Base-by-base conservation (phyloP, 2,329 filamentous ascomycete genomes). In the Cytospora chrysosperma region DNA sequence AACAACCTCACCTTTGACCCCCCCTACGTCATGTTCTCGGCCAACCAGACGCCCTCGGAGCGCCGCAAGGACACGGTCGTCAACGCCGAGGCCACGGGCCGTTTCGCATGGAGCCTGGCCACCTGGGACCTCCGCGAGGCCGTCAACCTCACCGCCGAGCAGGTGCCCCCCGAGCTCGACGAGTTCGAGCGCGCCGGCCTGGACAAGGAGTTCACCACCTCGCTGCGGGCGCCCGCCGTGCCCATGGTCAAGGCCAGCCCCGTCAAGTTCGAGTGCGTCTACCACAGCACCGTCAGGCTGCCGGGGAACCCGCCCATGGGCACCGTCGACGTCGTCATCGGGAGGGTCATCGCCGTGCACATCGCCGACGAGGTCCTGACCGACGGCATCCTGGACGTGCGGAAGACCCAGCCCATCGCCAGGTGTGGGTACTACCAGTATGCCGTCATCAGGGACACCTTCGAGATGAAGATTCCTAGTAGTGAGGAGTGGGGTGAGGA, bases 1-100 rank as follows among this genome's bases (percentile, higher is more conserved):
- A 86, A 83, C 72, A 87, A 87, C 67, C 78, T 88, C 0, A 86
- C 82, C 34, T 88, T 86, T 73, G 83, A 86, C 70, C 85, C 85
- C 0, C 85, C 85, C 0, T 86, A 85, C 69, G 81, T 88, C 30
- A 85, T 88, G 81, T 88, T 88, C 78, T 77, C 76, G 37, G 79
- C 82, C 3, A 87, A 88, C 72, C 82, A 86, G 70, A 84, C 80
- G 0, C 73, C 78, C 0, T 67, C 72, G 10, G 70, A 69, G 2
- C 58, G 68, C 0, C 80, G 81, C 63, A 88, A 88, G 70, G 84
- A 88, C 72, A 85, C 80, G 0, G 82, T 84, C 34, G 72, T 75
- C 68, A 88, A 88, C 71, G 81, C 76, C 67, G 83, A 87, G 70
- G 67, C 75, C 7, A 85, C 83, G 0, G 83, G 84, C 6, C 74